Percentiles rank a stretch among this genome's conserved stretches.
phyloP scores from a whole-genome alignment of 1,139 yeast genomes.

The Debaryomycetaceae sp. region DNA sequence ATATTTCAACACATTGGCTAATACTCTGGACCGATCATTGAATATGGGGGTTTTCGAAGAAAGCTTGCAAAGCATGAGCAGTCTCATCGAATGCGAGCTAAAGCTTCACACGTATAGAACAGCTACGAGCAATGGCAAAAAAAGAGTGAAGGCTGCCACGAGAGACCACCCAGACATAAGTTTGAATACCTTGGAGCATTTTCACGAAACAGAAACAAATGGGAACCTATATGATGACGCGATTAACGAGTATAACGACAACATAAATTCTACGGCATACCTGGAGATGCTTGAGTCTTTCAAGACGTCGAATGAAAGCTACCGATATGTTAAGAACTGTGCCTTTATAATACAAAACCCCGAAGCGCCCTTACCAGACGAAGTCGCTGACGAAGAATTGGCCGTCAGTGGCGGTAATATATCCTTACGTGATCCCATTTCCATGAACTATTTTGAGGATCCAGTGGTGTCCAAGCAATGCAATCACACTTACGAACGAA shows the following conservation, averaged over 20 bases:
- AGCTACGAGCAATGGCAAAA: constrained; percentile 6
- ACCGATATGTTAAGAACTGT: constrained; percentile 23
- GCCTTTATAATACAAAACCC: constrained; percentile 33
- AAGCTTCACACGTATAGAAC: constrained; percentile 4
- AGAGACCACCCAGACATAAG: constrained; percentile 6
- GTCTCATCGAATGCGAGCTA: constrained; percentile 4
- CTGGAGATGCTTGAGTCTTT: constrained; percentile 4
- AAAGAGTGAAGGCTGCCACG: constrained; percentile 3
- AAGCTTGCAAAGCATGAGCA: constrained; percentile 4
- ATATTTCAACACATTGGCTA: constrained; percentile 5
- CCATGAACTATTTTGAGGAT: constrained; percentile 43
- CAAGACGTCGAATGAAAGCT: constrained; percentile 9
- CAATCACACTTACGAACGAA: constrained; percentile 58
- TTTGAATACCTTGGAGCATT: constrained; percentile 5
- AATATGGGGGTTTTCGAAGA: constrained; percentile 2
- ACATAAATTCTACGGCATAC: constrained; percentile 1
- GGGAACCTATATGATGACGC: constrained; percentile 4
- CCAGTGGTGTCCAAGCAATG: constrained; percentile 57
- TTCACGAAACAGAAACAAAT: not conserved
- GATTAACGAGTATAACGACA: constrained; percentile 5
- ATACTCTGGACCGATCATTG: constrained; percentile 1
- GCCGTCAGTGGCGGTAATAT: constrained; percentile 66
- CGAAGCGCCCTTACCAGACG: constrained; percentile 41
- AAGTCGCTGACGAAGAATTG: constrained; percentile 47
- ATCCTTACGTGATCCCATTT: constrained; percentile 63